phyloP scores from a whole-genome alignment of 2,329 filamentous ascomycete genomes.

The Botrytis tulipae region DNA sequence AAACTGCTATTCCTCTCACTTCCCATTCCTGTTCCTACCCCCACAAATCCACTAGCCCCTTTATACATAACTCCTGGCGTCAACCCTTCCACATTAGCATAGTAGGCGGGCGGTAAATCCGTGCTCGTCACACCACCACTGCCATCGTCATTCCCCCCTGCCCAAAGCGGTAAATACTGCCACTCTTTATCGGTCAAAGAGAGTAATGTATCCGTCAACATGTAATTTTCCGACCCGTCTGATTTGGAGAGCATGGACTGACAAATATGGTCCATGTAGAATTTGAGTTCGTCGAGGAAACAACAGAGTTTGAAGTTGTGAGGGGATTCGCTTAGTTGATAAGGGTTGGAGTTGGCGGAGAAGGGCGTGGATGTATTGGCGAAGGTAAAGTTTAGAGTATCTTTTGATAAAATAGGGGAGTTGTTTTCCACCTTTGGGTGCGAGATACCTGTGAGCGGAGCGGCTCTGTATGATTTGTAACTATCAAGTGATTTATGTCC shows the following conservation, averaged over 20 bases:
- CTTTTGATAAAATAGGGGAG: background rate
- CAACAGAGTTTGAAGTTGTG: slow-evolving; percentile 22
- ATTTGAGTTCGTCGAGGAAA: slow-evolving; percentile 22
- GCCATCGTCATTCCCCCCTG: slow-evolving; percentile 55
- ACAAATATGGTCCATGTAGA: slow-evolving; percentile 10
- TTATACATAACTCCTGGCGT: slow-evolving; percentile 11
- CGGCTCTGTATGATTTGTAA: background rate
- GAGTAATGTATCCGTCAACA: slow-evolving; percentile 46
- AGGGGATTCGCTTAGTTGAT: background rate
- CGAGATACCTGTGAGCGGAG: background rate
- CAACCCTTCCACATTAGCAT: background rate
- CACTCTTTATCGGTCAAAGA: slow-evolving; percentile 56
- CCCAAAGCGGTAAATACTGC: slow-evolving; percentile 64
- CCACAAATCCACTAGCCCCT: slow-evolving; percentile 5
- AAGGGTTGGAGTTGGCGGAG: background rate
- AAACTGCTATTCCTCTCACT: slow-evolving; percentile 12
- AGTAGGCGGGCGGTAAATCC: slow-evolving; percentile 34
- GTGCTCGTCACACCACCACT: slow-evolving; percentile 49
- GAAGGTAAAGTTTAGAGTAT: background rate
- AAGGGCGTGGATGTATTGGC: background rate
- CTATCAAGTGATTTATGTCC: background rate
- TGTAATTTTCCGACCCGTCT: slow-evolving; percentile 12
- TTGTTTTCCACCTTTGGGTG: background rate
- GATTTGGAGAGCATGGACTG: slow-evolving; percentile 19
- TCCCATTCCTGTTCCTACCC: background rate